Evolutionary conservation across 129 eudicot species (phyloP).

Genomic region (Lactuca sativa): DNA sequence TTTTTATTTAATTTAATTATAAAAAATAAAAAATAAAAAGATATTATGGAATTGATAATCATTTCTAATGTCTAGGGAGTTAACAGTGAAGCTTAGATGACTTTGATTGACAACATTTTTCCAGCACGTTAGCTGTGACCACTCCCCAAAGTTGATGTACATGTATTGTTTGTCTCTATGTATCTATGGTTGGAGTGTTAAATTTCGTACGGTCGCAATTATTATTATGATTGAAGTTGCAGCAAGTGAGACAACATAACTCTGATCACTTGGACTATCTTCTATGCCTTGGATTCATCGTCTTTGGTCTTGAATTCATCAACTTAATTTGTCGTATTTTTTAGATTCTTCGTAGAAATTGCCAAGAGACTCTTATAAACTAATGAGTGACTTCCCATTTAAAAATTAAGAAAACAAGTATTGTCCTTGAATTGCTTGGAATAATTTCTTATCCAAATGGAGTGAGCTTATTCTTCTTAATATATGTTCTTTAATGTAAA

Average conservation of each 20-base stretch:
- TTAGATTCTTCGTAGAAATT: slow-evolving; percentile 25
- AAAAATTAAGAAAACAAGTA: slow-evolving; percentile 15
- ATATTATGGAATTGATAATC: too few relatives aligned
- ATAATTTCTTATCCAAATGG: background rate
- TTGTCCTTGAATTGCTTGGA: slow-evolving; percentile 17
- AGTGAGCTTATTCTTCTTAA: too few relatives aligned
- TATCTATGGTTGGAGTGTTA: background rate
- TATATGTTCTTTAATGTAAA: too few relatives aligned
- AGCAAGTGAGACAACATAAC: background rate
- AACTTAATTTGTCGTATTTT: background rate
- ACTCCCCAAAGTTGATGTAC: too few relatives aligned
- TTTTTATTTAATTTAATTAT: too few relatives aligned
- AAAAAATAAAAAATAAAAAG: too few relatives aligned
- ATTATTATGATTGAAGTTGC: too few relatives aligned
- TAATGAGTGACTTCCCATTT: background rate
- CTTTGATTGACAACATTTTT: too few relatives aligned
- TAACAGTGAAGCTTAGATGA: too few relatives aligned
- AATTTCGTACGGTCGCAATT: background rate
- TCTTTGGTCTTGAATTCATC: background rate
- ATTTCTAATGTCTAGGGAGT: too few relatives aligned
- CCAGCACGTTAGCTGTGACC: too few relatives aligned
- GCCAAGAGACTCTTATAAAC: slow-evolving; percentile 14
- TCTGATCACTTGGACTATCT: background rate
- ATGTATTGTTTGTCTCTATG: too few relatives aligned
- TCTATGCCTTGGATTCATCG: background rate